phyloP scores from a whole-genome alignment of 352 stramenopile species.

The Phytopythium litorale region DNA sequence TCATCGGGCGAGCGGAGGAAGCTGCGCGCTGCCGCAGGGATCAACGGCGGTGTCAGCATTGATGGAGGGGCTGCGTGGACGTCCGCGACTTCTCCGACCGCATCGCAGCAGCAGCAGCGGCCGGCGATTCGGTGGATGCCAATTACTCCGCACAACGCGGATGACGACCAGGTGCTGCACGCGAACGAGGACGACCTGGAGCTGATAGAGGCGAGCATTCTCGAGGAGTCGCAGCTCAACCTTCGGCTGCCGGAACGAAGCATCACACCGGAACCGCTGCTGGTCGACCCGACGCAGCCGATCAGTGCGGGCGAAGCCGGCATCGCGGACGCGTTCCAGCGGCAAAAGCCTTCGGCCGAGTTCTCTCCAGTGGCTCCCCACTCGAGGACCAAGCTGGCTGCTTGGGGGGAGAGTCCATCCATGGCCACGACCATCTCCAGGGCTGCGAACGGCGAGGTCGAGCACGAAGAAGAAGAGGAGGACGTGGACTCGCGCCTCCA shows the following conservation, averaged over 20 bases:
- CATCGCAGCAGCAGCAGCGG: conserved; percentile 9
- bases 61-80: not conserved
- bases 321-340: not conserved
- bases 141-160: conserved; percentile 26
- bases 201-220: conserved; percentile 37
- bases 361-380: not conserved
- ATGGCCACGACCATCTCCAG: conserved; percentile 2
- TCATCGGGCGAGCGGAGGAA: conserved; percentile 32
- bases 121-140: conserved; percentile 43
- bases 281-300: conserved; percentile 17
- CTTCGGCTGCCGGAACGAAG: conserved; percentile 57
- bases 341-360: not conserved
- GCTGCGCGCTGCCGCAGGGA: conserved; percentile 8
- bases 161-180: conserved; percentile 24
- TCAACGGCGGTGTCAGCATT: not conserved
- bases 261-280: conserved; percentile 45
- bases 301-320: not conserved
- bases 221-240: conserved; percentile 47
- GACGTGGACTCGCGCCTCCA: conserved; percentile 37
- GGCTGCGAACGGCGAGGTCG: conserved; percentile 13
- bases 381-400: conserved; percentile 7
- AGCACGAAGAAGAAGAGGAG: conserved; percentile 28
- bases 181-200: conserved; percentile 33
- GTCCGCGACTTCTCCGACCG: not conserved
- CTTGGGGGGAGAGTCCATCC: conserved; percentile 12